phyloP scores from a whole-genome alignment of 441 rosid genomes.

The Corymbia citriodora region DNA sequence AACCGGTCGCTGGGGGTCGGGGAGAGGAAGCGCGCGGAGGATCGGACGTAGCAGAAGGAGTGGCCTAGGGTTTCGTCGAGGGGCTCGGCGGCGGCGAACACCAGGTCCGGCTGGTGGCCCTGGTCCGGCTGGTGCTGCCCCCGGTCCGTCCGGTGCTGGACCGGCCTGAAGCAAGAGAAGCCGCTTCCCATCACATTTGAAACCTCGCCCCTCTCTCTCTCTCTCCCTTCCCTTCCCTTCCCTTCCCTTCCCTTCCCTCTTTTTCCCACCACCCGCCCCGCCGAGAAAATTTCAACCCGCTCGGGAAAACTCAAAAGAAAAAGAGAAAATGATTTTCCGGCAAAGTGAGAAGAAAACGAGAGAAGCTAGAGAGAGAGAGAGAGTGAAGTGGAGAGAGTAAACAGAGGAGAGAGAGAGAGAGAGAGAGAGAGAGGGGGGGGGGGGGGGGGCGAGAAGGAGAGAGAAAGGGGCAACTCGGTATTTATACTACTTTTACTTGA shows the following conservation, averaged over 20 bases:
- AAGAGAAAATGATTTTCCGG: not conserved
- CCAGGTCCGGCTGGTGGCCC: constrained; percentile 25
- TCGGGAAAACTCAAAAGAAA: not conserved
- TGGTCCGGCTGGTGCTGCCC: constrained; percentile 16
- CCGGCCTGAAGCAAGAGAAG: constrained; percentile 73
- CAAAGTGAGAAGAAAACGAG: not conserved
- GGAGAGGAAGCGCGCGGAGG: constrained; percentile 73
- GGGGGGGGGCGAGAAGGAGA: not conserved
- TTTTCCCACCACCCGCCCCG: constrained; percentile 22
- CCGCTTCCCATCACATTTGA: constrained; percentile 99
- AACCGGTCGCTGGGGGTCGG: constrained; percentile 78
- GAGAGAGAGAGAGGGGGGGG: constrained; percentile 3
- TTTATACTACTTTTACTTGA: constrained; percentile 3
- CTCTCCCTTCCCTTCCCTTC: constrained; percentile 77
- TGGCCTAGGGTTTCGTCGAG: constrained; percentile 91
- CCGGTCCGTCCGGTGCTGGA: constrained; percentile 28
- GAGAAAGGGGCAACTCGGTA: constrained; percentile 1
- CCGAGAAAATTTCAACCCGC: constrained; percentile 22
- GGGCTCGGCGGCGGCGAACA: constrained; percentile 53
- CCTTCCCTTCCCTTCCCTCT: constrained; percentile 16
- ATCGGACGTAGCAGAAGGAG: constrained; percentile 85
- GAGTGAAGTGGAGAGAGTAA: constrained; percentile 1
- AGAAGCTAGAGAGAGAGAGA: not conserved
- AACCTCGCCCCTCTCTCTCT: constrained; percentile 9
- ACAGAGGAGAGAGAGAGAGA: constrained; percentile 3